Base-by-base conservation (phyloP, 495 filamentous ascomycete genomes). In the Poronia punctata region DNA sequence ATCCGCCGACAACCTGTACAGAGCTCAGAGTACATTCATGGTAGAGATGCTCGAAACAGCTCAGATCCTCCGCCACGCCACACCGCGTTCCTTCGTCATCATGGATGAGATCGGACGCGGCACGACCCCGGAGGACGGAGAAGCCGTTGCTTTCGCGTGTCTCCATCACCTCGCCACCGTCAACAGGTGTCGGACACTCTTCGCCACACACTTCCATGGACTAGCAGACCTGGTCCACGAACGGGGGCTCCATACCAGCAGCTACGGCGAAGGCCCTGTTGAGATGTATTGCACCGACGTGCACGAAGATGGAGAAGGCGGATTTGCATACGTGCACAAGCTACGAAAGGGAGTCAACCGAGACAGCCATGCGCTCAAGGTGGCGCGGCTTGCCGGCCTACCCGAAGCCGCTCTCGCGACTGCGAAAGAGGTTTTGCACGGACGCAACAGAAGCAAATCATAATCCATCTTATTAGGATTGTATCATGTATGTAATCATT, bases 81-180 rank as follows among this genome's bases (percentile, higher is more conserved):
- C 83, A 7, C 59, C 68, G 8, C 67, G 78, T 4, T 86, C 80
- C 0, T 89, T 98, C 48, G 92, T 97, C n/a, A 87, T 98, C 54
- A 97, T 98, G 90, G 92, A 98, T 56, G 92, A 98, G 66, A 81
- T 98, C 14, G 92, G 92, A 0, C 76, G 92, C 15, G 92, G 92
- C 2, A 98, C 93, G 7, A 93, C 89, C 2, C 88, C 92, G 1
- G 79, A 85, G 45, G 93, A 96, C 54, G 93, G 92, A 3, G 71
- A 81, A 7, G 93, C 92, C 2, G 79, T 98, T 8, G 88, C 86
- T 5, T 96, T 86, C 56, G 92, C 92, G 1, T 84, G 79, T 53
- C 66, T 98, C 24, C 74, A 90, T 49, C 86, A 95, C 60, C 64
- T 98, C 23, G 78, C 86, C 42, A 66, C 78, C 38, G 70, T 78